A percentile compares a stretch with the other conserved stretches of the same genome.
Conservation (phyloP, 169 alveolate genomes). For the Plasmodium gaboni region DNA sequence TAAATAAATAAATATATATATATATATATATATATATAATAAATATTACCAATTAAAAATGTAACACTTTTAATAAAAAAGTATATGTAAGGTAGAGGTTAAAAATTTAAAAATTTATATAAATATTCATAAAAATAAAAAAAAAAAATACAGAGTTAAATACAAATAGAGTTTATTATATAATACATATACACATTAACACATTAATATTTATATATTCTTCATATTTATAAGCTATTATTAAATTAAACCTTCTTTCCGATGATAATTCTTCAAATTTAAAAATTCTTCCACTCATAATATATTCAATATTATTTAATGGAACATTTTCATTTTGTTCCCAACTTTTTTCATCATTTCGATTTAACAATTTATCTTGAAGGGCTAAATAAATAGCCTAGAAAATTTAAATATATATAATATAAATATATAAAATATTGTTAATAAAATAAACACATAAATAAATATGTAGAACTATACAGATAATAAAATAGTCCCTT, state of each 20-base stretch:
- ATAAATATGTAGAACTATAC: background rate
- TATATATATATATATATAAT: slow-evolving; percentile 1
- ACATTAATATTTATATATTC: too few relatives aligned
- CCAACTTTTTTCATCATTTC: slow-evolving; percentile 41
- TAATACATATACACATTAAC: too few relatives aligned
- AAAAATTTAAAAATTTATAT: too few relatives aligned
- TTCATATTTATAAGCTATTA: background rate
- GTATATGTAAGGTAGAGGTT: too few relatives aligned
- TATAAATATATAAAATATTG: slow-evolving; percentile 76
- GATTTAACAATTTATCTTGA: slow-evolving; percentile 71
- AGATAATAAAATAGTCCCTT: background rate
- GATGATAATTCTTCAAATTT: slow-evolving; percentile 92
- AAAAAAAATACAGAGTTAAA: too few relatives aligned
- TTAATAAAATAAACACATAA: slow-evolving; percentile 38
- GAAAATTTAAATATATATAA: slow-evolving; percentile 47
- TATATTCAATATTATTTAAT: slow-evolving; percentile 91
- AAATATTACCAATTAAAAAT: background rate
- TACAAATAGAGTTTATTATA: too few relatives aligned
- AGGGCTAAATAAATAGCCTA: slow-evolving; percentile 81
- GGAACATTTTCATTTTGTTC: slow-evolving; percentile 72
- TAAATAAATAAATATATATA: slow-evolving; percentile 12
- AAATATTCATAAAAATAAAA: too few relatives aligned
- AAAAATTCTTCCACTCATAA: slow-evolving; percentile 93
- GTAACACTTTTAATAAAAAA: too few relatives aligned
- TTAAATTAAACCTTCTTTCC: slow-evolving; percentile 86